Conservation (phyloP, 2,329 filamentous ascomycete genomes). For the Ophiosphaerella korrae region DNA sequence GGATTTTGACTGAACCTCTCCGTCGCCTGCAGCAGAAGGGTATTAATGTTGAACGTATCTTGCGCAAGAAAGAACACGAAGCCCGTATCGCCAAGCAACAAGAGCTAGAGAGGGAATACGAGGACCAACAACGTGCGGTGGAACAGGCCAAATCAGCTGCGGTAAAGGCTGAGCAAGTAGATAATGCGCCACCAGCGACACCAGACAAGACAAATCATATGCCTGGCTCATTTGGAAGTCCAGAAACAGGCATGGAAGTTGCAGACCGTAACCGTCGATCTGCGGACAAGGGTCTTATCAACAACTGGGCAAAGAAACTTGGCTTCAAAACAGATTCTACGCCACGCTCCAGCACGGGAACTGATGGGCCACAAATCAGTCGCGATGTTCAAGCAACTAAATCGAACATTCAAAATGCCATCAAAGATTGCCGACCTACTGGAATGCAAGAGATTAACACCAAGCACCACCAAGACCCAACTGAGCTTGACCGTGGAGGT, state of each 20-base stretch:
- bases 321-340: slow-evolving; percentile 39
- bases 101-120: slow-evolving; percentile 71
- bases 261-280: slow-evolving; percentile 27
- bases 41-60: slow-evolving; percentile 95
- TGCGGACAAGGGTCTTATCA: slow-evolving; percentile 36
- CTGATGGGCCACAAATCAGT: slow-evolving; percentile 42
- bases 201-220: slow-evolving; percentile 40
- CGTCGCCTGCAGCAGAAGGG: slow-evolving; percentile 82
- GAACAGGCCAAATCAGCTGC: slow-evolving; percentile 37
- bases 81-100: slow-evolving; percentile 83
- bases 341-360: slow-evolving; percentile 15
- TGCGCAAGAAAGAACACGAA: slow-evolving; percentile 85
- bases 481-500: slow-evolving; percentile 44
- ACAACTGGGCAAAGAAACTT: slow-evolving; percentile 46
- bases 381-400: slow-evolving; percentile 42
- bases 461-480: slow-evolving; percentile 44
- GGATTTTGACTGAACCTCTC: slow-evolving; percentile 83
- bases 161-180: slow-evolving; percentile 14
- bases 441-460: slow-evolving; percentile 40
- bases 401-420: slow-evolving; percentile 44
- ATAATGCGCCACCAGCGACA: slow-evolving; percentile 25
- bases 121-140: slow-evolving; percentile 57
- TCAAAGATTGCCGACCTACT: slow-evolving; percentile 44
- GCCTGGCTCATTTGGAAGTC: slow-evolving; percentile 46
- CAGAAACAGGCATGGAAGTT: slow-evolving; percentile 38